Conservation (phyloP, 441 rosid genomes). For the Melastoma candidum region DNA sequence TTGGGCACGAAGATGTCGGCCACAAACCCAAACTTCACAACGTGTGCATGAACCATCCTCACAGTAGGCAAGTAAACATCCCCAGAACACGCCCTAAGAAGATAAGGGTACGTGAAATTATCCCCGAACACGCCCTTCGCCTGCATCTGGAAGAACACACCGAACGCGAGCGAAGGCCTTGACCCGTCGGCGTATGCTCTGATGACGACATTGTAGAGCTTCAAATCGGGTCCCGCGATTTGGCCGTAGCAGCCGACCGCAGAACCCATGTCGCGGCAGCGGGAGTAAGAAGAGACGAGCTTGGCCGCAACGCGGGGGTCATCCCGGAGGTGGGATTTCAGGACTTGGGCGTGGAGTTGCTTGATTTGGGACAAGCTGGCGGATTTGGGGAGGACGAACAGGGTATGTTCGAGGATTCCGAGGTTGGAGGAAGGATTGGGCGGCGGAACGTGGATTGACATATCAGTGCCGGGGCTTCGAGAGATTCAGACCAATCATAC, state of each 20-base stretch:
- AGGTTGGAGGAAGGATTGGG: too few species aligned
- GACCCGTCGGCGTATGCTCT: constrained; percentile 41
- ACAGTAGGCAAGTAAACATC: constrained; percentile 37
- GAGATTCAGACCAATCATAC: too few species aligned
- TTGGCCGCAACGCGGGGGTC: constrained; percentile 43
- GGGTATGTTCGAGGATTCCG: constrained; percentile 50
- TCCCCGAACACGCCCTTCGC: constrained; percentile 32
- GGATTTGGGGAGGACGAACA: constrained; percentile 60
- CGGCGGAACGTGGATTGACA: too few species aligned
- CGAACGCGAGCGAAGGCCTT: constrained; percentile 29
- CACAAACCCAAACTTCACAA: constrained; percentile 43
- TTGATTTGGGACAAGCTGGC: constrained; percentile 36
- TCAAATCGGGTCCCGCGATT: constrained; percentile 29
- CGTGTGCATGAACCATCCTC: constrained; percentile 51
- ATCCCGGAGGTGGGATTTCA: constrained; percentile 31
- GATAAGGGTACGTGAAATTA: constrained; percentile 49
- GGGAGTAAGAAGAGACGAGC: constrained; percentile 44
- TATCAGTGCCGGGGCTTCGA: too few species aligned
- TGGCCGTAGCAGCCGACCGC: constrained; percentile 41
- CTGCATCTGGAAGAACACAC: constrained; percentile 39
- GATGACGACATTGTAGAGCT: constrained; percentile 38
- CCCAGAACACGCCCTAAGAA: constrained; percentile 43
- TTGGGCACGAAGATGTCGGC: constrained; percentile 52
- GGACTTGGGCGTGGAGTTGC: constrained; percentile 44
- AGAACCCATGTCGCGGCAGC: constrained; percentile 31